Conservation (phyloP, 108 stramenopile genomes). For the Pseudonitzschia pungens region DNA sequence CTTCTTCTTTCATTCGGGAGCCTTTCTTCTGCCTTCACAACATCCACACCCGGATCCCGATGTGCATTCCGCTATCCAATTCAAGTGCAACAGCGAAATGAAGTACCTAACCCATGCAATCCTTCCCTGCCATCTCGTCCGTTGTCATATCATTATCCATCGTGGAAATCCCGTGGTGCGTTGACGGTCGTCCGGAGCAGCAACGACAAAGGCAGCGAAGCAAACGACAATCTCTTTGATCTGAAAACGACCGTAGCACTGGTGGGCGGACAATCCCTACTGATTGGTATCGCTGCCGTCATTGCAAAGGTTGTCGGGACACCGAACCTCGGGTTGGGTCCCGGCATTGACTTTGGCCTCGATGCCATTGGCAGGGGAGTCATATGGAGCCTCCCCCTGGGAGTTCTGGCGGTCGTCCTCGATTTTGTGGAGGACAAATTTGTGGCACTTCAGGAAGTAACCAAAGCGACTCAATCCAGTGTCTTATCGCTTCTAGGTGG, state of each 20-base stretch:
- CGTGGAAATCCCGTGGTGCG: background rate
- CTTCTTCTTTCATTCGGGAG: background rate
- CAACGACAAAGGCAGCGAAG: background rate
- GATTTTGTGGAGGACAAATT: constrained; percentile 61
- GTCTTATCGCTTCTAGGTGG: constrained; percentile 69
- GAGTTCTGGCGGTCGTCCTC: constrained; percentile 47
- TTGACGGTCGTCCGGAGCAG: background rate
- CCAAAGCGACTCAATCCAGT: constrained; percentile 75
- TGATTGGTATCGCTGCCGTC: constrained; percentile 52
- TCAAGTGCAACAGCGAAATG: background rate
- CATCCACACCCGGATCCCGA: background rate
- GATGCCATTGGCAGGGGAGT: constrained; percentile 41
- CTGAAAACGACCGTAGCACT: constrained; percentile 48
- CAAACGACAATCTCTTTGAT: constrained; percentile 25
- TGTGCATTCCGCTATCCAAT: background rate
- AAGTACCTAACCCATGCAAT: background rate
- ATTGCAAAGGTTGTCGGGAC: constrained; percentile 36
- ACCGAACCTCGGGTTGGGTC: constrained; percentile 68
- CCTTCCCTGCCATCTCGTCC: background rate
- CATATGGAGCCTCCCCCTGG: constrained; percentile 59
- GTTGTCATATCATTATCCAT: background rate
- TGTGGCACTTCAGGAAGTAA: constrained; percentile 68
- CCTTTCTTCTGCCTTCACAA: background rate
- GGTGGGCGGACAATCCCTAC: constrained; percentile 65
- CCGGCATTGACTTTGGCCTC: constrained; percentile 34